Percentiles rank a stretch among this genome's conserved stretches.
Evolutionary conservation across 2,329 filamentous ascomycete genomes (phyloP).

Genomic region (Diaporthe ilicicola): DNA sequence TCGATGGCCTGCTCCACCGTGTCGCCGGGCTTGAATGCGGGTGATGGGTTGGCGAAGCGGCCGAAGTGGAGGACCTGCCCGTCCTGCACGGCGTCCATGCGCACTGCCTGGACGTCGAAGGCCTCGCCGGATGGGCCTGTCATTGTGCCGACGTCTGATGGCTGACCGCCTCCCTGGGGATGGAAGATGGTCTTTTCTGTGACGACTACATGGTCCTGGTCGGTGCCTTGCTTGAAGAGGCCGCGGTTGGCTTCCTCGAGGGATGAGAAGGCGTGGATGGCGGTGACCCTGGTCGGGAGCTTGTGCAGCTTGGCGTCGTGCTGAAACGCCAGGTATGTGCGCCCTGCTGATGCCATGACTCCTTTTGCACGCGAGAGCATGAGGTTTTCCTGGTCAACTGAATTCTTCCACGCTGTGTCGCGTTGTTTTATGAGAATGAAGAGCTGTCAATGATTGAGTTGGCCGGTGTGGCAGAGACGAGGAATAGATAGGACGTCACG

Average conservation of each 20-base stretch:
- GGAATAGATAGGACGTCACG: neutral
- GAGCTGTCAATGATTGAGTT: neutral
- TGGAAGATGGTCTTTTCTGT: constrained; percentile 77
- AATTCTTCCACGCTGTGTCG: neutral
- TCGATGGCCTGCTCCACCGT: constrained; percentile 67
- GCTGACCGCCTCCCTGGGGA: constrained; percentile 78
- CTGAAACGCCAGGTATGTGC: constrained; percentile 56
- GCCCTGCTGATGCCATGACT: constrained; percentile 34
- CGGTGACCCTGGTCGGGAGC: constrained; percentile 53
- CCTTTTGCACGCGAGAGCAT: constrained; percentile 21
- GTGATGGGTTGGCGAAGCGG: constrained; percentile 50
- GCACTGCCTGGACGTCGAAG: constrained; percentile 66
- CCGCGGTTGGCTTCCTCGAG: constrained; percentile 60
- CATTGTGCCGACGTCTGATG: constrained; percentile 72
- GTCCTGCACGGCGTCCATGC: constrained; percentile 58
- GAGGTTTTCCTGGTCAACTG: neutral
- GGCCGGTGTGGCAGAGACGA: neutral
- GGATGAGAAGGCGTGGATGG: constrained; percentile 56
- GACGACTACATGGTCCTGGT: constrained; percentile 63
- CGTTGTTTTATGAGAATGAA: neutral
- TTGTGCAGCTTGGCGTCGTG: constrained; percentile 52
- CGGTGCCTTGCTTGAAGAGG: constrained; percentile 65
- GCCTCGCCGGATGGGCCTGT: constrained; percentile 39
- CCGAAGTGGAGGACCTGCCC: constrained; percentile 73
- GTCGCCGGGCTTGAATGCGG: constrained; percentile 52